These are phyloP conservation scores for Syncephalastrum sp. DNA, from an alignment of 371 early-diverging fungal genomes.

Conservation along the genomic window DNA sequence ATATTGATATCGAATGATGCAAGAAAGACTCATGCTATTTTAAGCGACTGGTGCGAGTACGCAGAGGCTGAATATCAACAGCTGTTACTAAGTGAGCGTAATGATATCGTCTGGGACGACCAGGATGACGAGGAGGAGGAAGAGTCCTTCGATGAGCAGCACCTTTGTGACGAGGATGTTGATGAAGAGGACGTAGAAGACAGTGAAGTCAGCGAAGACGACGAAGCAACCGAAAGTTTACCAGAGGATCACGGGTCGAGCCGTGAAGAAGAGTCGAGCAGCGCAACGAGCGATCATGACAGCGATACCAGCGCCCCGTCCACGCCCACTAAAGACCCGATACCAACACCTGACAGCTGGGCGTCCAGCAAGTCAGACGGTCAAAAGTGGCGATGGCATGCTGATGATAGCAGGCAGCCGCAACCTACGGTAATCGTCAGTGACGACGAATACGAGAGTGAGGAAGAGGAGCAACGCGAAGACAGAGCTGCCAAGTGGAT, in stretches of 20 bases:
- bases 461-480: constrained; percentile 15
- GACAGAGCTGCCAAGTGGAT: constrained; percentile 19
- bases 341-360: not conserved
- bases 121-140: constrained; percentile 13
- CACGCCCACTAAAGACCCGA: constrained; percentile 19
- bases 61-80: constrained; percentile 41
- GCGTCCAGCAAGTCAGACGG: not conserved
- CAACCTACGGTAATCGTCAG: too few relatives aligned
- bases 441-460: constrained; percentile 12
- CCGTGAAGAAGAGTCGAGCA: constrained; percentile 3
- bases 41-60: constrained; percentile 39
- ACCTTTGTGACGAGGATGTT: constrained; percentile 13
- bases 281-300: constrained; percentile 15
- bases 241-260: not conserved
- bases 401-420: not conserved
- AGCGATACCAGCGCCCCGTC: constrained; percentile 19
- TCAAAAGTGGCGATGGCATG: constrained; percentile 10
- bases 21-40: constrained; percentile 2
- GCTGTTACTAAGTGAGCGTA: constrained; percentile 24
- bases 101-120: constrained; percentile 24
- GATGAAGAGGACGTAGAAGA: constrained; percentile 16
- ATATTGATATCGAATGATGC: not conserved
- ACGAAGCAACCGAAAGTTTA: not conserved
- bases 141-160: constrained; percentile 16
- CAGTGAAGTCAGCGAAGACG: constrained; percentile 1